A percentile compares a stretch with the other conserved stretches of the same genome.
Evolutionary conservation across 805 yeast species (phyloP).

Genomic region (Myxozyma melibiosi): DNA sequence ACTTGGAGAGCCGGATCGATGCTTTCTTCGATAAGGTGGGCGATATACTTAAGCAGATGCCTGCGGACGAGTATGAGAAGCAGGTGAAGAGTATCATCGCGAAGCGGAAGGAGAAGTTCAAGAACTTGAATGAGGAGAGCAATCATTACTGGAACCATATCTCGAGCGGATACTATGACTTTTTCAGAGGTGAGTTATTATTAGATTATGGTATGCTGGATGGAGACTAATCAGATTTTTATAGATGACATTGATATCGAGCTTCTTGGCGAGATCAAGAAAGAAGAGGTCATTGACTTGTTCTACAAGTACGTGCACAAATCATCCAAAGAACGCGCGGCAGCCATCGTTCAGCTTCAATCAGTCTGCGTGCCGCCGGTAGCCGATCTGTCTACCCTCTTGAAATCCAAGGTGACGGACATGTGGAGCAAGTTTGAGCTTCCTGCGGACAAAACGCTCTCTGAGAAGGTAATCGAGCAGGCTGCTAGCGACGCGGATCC

Average conservation of each 20-base stretch:
- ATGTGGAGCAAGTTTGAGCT: constrained; percentile 23
- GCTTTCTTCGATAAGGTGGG: constrained; percentile 58
- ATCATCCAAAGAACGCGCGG: constrained; percentile 43
- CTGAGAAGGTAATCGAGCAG: constrained; percentile 7
- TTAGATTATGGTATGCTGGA: no score
- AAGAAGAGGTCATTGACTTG: constrained; percentile 59
- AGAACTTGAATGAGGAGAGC: constrained; percentile 78
- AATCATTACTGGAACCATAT: constrained; percentile 66
- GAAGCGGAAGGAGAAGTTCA: constrained; percentile 68
- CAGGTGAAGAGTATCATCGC: constrained; percentile 70
- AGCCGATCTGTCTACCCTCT: constrained; percentile 13
- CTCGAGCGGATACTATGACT: constrained; percentile 77
- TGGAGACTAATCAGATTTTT: neutral
- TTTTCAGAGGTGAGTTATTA: constrained; percentile 43
- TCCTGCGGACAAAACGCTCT: constrained; percentile 12
- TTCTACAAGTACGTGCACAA: constrained; percentile 53
- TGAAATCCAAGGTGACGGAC: constrained; percentile 15
- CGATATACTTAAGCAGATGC: constrained; percentile 51
- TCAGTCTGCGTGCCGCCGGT: constrained; percentile 48
- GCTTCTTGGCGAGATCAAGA: constrained; percentile 54
- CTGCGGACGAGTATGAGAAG: constrained; percentile 64
- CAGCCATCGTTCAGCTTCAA: constrained; percentile 62
- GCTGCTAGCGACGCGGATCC: neutral
- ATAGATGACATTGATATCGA: constrained; percentile 57
- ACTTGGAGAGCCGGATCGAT: constrained; percentile 74